phyloP scores from a whole-genome alignment of 805 yeast species.

The Zygosaccharomyces rouxii region DNA sequence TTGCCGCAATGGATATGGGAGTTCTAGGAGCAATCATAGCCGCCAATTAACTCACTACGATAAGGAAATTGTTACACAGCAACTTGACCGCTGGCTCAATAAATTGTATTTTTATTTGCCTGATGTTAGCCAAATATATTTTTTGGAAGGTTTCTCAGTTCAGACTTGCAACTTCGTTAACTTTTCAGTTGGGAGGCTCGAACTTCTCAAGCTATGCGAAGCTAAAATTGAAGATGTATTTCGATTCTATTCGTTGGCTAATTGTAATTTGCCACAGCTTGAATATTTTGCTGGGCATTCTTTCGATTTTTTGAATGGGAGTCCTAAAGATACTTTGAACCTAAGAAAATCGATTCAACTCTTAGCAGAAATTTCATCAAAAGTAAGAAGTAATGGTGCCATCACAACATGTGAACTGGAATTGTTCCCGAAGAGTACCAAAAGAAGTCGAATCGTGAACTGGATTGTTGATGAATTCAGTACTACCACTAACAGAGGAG shows the following conservation, averaged over 20 bases:
- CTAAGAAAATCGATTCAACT: conserved; percentile 16
- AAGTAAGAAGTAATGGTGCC: conserved; percentile 24
- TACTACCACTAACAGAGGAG: background rate
- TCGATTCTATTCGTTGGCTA: conserved; percentile 23
- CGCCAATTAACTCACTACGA: background rate
- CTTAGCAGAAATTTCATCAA: conserved; percentile 18
- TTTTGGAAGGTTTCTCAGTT: conserved; percentile 3
- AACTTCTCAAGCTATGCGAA: conserved; percentile 12
- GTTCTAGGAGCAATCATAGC: background rate
- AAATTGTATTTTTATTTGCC: conserved; percentile 15
- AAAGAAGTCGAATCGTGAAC: conserved; percentile 19
- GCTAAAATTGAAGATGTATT: conserved; percentile 19
- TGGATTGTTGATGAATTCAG: conserved; percentile 21
- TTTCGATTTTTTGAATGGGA: conserved; percentile 9
- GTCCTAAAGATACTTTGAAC: background rate
- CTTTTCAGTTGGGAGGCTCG: conserved; percentile 17
- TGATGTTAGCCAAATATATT: conserved; percentile 12
- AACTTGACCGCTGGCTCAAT: conserved; percentile 13
- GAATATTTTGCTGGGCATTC: conserved; percentile 25
- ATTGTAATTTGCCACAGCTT: conserved; percentile 24
- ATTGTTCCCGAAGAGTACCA: conserved; percentile 25
- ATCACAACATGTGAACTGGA: conserved; percentile 18
- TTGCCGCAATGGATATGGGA: background rate
- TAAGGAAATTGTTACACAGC: background rate
- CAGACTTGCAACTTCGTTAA: conserved; percentile 21